Conservation (phyloP, 2,329 filamentous ascomycete genomes). For the Colletotrichum plurivorum region DNA sequence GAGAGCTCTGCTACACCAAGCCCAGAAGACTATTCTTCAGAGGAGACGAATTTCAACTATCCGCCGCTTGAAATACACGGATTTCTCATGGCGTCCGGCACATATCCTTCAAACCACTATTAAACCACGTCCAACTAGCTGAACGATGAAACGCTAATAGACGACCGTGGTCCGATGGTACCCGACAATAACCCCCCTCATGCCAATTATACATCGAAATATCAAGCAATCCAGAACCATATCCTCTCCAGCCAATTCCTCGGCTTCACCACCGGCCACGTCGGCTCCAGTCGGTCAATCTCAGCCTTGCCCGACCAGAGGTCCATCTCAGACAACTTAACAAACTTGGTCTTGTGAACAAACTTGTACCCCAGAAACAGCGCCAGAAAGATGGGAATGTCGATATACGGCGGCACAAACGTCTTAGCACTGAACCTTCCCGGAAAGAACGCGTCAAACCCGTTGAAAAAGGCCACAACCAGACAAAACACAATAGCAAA, state of each 20-base stretch:
- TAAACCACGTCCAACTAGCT: too few relatives aligned
- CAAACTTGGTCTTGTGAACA: constrained; percentile 69
- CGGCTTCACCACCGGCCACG: constrained; percentile 53
- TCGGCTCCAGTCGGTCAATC: constrained; percentile 54
- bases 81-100: too few relatives aligned
- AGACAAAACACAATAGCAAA: constrained; percentile 73
- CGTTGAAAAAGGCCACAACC: constrained; percentile 78
- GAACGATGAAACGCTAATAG: background rate
- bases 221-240: constrained; percentile 58
- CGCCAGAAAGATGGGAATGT: constrained; percentile 76
- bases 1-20: too few relatives aligned
- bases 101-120: too few relatives aligned
- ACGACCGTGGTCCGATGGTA: background rate
- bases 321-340: constrained; percentile 54
- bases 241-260: constrained; percentile 55
- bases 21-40: too few relatives aligned
- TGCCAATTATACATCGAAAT: background rate
- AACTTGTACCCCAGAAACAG: constrained; percentile 79
- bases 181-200: too few relatives aligned
- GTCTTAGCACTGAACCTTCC: constrained; percentile 57
- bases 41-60: too few relatives aligned
- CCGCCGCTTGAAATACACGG: too few relatives aligned
- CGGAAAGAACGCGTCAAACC: constrained; percentile 80
- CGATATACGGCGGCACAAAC: constrained; percentile 79
- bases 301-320: constrained; percentile 58